Percentiles rank a stretch among this genome's conserved stretches.
phyloP scores from a whole-genome alignment of 768 basidiomycete species.

The Serendipita sp. region DNA sequence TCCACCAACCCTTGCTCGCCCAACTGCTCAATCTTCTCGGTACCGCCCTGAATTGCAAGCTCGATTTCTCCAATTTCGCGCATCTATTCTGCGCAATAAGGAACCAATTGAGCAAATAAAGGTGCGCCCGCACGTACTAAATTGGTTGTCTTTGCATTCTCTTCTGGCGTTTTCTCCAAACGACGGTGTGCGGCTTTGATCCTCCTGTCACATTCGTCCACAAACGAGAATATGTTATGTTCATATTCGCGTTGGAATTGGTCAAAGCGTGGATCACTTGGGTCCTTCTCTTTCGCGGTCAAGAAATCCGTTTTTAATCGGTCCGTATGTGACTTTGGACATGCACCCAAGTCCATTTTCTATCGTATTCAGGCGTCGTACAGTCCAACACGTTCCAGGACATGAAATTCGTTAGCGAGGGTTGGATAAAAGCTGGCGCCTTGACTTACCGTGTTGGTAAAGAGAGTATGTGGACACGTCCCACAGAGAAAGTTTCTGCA shows the following conservation, averaged over 20 bases:
- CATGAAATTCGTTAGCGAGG: neutral
- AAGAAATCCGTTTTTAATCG: constrained; percentile 82
- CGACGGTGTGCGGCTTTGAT: constrained; percentile 88
- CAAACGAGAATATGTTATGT: constrained; percentile 85
- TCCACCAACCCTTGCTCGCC: constrained; percentile 99
- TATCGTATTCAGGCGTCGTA: constrained; percentile 26
- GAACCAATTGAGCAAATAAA: neutral
- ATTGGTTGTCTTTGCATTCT: constrained; percentile 98
- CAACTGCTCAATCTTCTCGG: constrained; percentile 90
- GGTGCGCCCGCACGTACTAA: constrained; percentile 42
- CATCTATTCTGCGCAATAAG: constrained; percentile 41
- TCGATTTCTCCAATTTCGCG: constrained; percentile 99
- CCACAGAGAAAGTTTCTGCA: constrained; percentile 97
- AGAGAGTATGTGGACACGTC: constrained; percentile 94
- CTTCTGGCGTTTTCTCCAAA: constrained; percentile 98
- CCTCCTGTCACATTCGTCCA: constrained; percentile 95
- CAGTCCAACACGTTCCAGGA: neutral
- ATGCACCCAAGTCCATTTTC: constrained; percentile 99
- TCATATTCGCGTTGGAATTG: constrained; percentile 94
- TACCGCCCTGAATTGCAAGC: constrained; percentile 94
- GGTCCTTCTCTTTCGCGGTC: constrained; percentile 57
- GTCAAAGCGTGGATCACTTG: constrained; percentile 65
- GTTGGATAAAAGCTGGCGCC: no score
- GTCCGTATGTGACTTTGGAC: constrained; percentile 92
- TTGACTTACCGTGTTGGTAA: constrained; percentile 82